Conservation (phyloP, 441 rosid genomes). For the Brassica hybrid region DNA sequence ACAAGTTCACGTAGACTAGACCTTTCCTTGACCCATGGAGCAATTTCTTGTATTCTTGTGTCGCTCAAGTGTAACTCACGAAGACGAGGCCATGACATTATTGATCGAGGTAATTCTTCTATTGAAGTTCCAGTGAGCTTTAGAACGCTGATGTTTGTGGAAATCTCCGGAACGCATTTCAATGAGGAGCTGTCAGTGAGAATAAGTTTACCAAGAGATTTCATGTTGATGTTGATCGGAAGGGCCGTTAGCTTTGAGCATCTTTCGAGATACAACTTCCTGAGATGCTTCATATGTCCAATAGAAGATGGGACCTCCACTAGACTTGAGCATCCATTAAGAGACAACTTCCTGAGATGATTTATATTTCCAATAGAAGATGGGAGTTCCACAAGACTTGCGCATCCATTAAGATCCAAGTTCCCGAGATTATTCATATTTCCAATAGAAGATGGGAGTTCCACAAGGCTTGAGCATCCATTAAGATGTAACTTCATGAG, state of each 20-base stretch:
- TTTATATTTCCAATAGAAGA: background rate
- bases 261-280: background rate
- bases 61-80: background rate
- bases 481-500: background rate
- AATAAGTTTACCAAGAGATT: background rate
- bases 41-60: background rate
- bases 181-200: background rate
- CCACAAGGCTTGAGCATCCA: background rate
- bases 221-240: background rate
- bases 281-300: background rate
- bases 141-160: background rate
- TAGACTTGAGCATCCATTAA: background rate
- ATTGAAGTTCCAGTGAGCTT: background rate
- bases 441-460: background rate
- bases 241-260: constrained; percentile 1
- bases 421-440: background rate
- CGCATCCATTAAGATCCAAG: background rate
- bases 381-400: background rate
- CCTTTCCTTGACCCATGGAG: background rate
- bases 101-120: constrained; percentile 15
- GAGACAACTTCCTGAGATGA: background rate
- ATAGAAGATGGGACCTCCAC: background rate
- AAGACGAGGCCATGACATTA: background rate
- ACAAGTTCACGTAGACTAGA: background rate
- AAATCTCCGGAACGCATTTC: constrained; percentile 4